A percentile compares a stretch with the other conserved stretches of the same genome.
Evolutionary conservation across 2,329 filamentous ascomycete genomes (phyloP).

Genomic region (Arthrocladium fulminans): DNA sequence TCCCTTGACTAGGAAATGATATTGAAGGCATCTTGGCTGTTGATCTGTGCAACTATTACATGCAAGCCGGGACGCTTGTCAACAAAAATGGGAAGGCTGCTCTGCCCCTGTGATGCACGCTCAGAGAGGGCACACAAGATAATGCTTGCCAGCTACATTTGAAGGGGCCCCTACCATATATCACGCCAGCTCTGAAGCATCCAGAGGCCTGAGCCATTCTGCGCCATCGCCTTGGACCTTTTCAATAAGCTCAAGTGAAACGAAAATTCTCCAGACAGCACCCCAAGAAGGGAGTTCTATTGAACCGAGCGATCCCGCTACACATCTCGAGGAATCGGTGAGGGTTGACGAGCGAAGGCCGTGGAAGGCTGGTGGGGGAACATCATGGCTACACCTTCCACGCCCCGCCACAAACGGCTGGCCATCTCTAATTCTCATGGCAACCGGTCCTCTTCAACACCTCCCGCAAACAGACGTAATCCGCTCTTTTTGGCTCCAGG

Average conservation of each 20-base stretch:
- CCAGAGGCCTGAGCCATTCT: too few species aligned
- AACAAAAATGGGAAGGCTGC: background rate
- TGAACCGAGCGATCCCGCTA: background rate
- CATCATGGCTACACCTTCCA: conserved; percentile 1
- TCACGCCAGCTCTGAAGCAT: background rate
- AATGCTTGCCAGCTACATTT: background rate
- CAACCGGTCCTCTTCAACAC: conserved; percentile 2
- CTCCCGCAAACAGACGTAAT: background rate
- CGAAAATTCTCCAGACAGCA: too few species aligned
- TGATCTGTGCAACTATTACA: background rate
- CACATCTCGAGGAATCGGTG: background rate
- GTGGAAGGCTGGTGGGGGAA: background rate
- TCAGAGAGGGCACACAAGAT: background rate
- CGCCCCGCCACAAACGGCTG: conserved; percentile 4
- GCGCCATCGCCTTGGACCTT: too few species aligned
- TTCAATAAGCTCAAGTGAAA: too few species aligned
- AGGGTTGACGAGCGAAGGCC: background rate
- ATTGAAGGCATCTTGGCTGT: background rate
- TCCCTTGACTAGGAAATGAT: background rate
- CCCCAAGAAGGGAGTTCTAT: too few species aligned
- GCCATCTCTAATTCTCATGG: background rate
- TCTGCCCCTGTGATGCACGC: background rate
- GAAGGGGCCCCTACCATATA: background rate
- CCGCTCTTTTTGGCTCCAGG: conserved; percentile 1
- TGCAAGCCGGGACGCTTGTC: background rate